Percentiles rank a stretch among this genome's conserved stretches.
Evolutionary conservation across 179 eudicot species (phyloP).

Genomic region (Silene noctiflora): DNA sequence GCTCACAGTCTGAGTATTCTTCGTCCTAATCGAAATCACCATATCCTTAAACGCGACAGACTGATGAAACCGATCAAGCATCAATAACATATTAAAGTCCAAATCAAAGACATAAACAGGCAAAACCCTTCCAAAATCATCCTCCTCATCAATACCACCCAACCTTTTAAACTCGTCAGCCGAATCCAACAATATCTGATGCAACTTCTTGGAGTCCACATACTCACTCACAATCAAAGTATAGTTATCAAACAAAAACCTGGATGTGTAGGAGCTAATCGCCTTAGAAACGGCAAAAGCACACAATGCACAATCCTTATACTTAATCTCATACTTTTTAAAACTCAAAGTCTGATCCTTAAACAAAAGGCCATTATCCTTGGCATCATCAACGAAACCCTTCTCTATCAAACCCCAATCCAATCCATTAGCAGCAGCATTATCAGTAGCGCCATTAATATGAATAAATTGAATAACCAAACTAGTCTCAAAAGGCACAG

Average conservation of each 20-base stretch:
- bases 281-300: slow-evolving; percentile 73
- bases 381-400: slow-evolving; percentile 27
- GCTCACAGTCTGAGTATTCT: slow-evolving; percentile 84
- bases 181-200: slow-evolving; percentile 64
- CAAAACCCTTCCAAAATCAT: slow-evolving; percentile 62
- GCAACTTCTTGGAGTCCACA: slow-evolving; percentile 85
- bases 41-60: slow-evolving; percentile 90
- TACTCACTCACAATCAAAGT: slow-evolving; percentile 93
- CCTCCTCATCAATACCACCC: slow-evolving; percentile 71
- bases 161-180: slow-evolving; percentile 67
- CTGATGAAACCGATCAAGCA: slow-evolving; percentile 96
- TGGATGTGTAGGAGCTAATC: slow-evolving; percentile 69
- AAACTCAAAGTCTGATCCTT: no score
- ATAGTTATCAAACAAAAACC: slow-evolving; percentile 90
- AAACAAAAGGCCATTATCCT: no score
- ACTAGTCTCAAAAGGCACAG: slow-evolving; percentile 66
- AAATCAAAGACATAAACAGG: slow-evolving; percentile 90
- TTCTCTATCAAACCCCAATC: slow-evolving; percentile 66
- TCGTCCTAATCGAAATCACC: slow-evolving; percentile 90
- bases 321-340: slow-evolving; percentile 39
- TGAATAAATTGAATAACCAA: slow-evolving; percentile 76
- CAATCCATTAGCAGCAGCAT: slow-evolving; percentile 44
- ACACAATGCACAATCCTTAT: slow-evolving; percentile 63
- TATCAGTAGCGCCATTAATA: slow-evolving; percentile 35
- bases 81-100: slow-evolving; percentile 49